Base-by-base conservation (phyloP, 768 basidiomycete genomes). In the Lactarius vividus region DNA sequence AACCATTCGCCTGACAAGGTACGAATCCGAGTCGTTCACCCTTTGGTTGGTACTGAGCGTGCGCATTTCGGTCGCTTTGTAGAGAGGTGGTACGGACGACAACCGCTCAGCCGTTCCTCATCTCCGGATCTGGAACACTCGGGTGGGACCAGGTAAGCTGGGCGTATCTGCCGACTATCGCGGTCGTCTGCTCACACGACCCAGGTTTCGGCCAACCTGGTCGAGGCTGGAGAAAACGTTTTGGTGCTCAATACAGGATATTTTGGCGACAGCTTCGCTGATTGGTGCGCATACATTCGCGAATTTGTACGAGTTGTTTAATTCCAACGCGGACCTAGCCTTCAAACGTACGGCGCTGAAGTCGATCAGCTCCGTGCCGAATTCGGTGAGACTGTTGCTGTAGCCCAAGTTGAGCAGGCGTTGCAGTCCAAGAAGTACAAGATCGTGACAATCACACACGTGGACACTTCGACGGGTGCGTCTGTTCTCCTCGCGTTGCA, bases 51-150 rank as follows among this genome's bases (percentile, higher is more conserved):
- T 15, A 62, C 53, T 67, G 31, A 56, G 40, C 61, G 44, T 5
- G n/a, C 42, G 60, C 49, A n/a, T 23, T 4, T 29, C 40, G 13
- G 59, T 39, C 69, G 23, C 46, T 13, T 49, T 10, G 23, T 23
- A 89, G 91, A 67, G 80, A 91, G 62, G 87, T 98, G 8, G 77
- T 98, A 26, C 88, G 86, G 74, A 89, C 96, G 35, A 83, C 85
- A 62, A 79, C 81, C 28, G 91, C 83, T 0, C 97, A 98, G 73
- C 93, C 94, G 0, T 94, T 99, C 82, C 78, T 99, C 72, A 90
- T 98, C 68, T 88, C 95, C 31, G 97, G 97, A 1, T 92, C 89
- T 62, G 97, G 97, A 18, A 98, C 97, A 2, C 82, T 99, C 39
- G 97, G 97, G 33, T 98, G 96, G 95, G 96, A 98, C 75, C 91